These are phyloP conservation scores for Nicotiana undulata DNA, from an alignment of 257 asterid genomes.

Conservation along the genomic window DNA sequence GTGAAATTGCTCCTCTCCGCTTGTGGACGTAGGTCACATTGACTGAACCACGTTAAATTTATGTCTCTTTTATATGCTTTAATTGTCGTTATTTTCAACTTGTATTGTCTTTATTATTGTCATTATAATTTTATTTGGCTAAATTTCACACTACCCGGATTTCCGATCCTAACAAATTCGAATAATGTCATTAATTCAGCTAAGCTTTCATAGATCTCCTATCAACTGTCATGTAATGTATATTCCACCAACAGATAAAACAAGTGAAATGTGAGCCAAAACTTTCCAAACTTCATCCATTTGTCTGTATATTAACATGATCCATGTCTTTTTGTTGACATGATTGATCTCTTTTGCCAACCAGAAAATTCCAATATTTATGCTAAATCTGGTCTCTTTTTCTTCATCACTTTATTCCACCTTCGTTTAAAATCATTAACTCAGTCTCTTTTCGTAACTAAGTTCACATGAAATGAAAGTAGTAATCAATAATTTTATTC, in stretches of 20 bases:
- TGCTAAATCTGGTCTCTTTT: background rate
- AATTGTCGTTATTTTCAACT: too few relatives aligned
- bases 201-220: background rate
- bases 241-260: background rate
- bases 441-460: background rate
- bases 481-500: background rate
- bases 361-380: background rate
- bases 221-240: background rate
- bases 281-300: background rate
- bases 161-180: too few relatives aligned
- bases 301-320: slow-evolving; percentile 2
- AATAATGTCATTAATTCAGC: background rate
- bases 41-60: too few relatives aligned
- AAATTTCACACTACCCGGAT: too few relatives aligned
- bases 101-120: too few relatives aligned
- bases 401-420: too few relatives aligned
- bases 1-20: too few relatives aligned
- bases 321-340: slow-evolving; percentile 2
- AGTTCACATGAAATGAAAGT: background rate
- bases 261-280: slow-evolving; percentile 1
- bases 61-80: too few relatives aligned
- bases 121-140: too few relatives aligned
- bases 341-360: background rate
- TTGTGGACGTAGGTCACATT: too few relatives aligned
- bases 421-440: too few relatives aligned